phyloP scores from a whole-genome alignment of 768 basidiomycete genomes.

The Amylocystis lapponica region DNA sequence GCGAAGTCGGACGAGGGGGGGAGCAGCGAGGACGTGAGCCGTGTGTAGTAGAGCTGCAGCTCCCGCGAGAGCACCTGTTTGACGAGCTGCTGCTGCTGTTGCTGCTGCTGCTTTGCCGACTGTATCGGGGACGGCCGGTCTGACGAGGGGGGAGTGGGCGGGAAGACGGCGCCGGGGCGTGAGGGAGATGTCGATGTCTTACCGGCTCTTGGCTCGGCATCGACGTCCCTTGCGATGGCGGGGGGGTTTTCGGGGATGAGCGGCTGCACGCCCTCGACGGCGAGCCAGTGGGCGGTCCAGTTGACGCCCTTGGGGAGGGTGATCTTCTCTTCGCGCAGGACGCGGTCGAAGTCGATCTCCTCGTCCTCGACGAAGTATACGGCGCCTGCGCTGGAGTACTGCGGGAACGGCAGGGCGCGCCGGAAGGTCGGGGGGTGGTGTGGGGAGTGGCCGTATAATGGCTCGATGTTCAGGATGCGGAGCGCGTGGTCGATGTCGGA shows the following conservation, averaged over 20 bases:
- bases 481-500: conserved; percentile 92
- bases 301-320: conserved; percentile 72
- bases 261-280: conserved; percentile 96
- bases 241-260: conserved; percentile 95
- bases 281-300: conserved; percentile 97
- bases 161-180: conserved; percentile 22
- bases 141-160: conserved; percentile 24
- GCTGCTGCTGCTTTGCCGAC: conserved; percentile 38
- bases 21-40: conserved; percentile 79
- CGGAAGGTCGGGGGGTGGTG: conserved; percentile 60
- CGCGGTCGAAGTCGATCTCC: conserved; percentile 93
- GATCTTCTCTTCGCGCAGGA: conserved; percentile 82
- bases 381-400: conserved; percentile 49
- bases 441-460: conserved; percentile 80
- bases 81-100: conserved; percentile 70
- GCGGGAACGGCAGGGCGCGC: conserved; percentile 41
- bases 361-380: conserved; percentile 96
- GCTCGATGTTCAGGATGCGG: conserved; percentile 93
- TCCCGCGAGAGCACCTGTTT: conserved; percentile 92
- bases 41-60: conserved; percentile 89
- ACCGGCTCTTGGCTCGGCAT: conserved; percentile 26
- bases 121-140: conserved; percentile 23
- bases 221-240: conserved; percentile 57
- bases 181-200: conserved; percentile 11
- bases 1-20: conserved; percentile 59